These are phyloP conservation scores for Blastomyces silverae DNA, from an alignment of 2,329 filamentous ascomycete species.

Conservation along the genomic window DNA sequence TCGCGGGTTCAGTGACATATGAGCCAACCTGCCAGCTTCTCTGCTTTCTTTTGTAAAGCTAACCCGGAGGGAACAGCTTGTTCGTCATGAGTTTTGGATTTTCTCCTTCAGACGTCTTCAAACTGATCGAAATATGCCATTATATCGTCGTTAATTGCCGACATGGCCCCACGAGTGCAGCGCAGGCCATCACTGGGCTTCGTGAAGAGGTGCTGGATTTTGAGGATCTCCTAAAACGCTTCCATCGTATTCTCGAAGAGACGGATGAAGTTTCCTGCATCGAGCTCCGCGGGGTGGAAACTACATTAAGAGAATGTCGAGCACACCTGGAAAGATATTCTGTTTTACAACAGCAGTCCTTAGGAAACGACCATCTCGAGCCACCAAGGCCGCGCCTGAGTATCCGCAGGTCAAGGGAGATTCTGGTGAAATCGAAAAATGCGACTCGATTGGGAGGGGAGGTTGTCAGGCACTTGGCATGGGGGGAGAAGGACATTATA, in stretches of 20 bases:
- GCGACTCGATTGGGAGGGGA: constrained; percentile 9
- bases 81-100: constrained; percentile 21
- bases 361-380: constrained; percentile 3
- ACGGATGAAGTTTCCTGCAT: constrained; percentile 16
- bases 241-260: constrained; percentile 16
- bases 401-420: constrained; percentile 7
- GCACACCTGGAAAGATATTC: constrained; percentile 17
- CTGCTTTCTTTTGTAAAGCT: not conserved
- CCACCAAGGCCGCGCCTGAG: not conserved
- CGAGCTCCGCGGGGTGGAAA: constrained; percentile 17
- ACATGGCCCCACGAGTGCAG: constrained; percentile 18
- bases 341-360: not conserved
- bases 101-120: constrained; percentile 20
- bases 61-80: not conserved
- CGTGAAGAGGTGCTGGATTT: constrained; percentile 19
- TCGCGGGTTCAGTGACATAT: not conserved
- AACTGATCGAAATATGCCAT: constrained; percentile 19
- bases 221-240: constrained; percentile 14
- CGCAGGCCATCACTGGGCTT: constrained; percentile 13
- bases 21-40: not conserved
- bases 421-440: constrained; percentile 15
- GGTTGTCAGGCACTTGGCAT: constrained; percentile 13
- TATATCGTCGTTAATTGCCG: constrained; percentile 18
- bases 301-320: constrained; percentile 17
- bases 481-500: constrained; percentile 16